Evolutionary conservation across 2,329 filamentous ascomycete genomes (phyloP).

Genomic region (Colletotrichum lentis): DNA sequence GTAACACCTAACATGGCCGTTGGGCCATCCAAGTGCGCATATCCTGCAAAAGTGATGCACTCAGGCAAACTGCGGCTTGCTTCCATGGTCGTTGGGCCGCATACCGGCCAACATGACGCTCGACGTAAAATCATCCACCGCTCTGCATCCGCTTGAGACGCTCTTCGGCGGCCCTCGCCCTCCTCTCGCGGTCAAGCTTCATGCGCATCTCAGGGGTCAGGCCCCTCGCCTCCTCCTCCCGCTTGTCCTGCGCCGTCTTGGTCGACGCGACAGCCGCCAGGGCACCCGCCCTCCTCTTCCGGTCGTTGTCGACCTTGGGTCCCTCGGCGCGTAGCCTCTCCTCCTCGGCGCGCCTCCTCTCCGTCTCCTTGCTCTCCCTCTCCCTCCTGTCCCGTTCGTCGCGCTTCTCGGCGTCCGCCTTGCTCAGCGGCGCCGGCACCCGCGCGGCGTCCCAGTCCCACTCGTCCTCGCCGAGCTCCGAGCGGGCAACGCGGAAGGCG

Average conservation of each 20-base stretch:
- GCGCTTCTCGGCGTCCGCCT: slow-evolving; percentile 74
- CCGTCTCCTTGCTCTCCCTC: slow-evolving; percentile 71
- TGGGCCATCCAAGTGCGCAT: too few species aligned
- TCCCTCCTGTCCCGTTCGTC: slow-evolving; percentile 75
- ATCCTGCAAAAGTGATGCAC: too few species aligned
- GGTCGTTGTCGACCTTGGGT: slow-evolving; percentile 60
- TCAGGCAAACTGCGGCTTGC: too few species aligned
- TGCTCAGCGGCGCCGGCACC: slow-evolving; percentile 75
- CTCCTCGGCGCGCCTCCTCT: slow-evolving; percentile 76
- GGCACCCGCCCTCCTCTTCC: slow-evolving; percentile 61
- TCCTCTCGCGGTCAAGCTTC: slow-evolving; percentile 84
- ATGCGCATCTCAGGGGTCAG: slow-evolving; percentile 87
- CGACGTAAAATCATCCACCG: slow-evolving; percentile 40
- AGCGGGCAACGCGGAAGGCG: slow-evolving; percentile 87
- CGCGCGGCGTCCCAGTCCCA: slow-evolving; percentile 83
- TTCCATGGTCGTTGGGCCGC: background rate
- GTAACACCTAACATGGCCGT: too few species aligned
- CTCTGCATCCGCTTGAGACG: slow-evolving; percentile 74
- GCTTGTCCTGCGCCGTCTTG: slow-evolving; percentile 80
- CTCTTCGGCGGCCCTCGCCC: slow-evolving; percentile 91
- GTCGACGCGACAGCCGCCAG: slow-evolving; percentile 65
- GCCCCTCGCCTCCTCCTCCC: slow-evolving; percentile 84
- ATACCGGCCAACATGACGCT: background rate
- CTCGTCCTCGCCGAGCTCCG: slow-evolving; percentile 77
- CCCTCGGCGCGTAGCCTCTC: slow-evolving; percentile 75